Evolutionary conservation across 495 filamentous ascomycete species (phyloP), one percentile per base, ranked within the genome.

Genomic region (Filosporella fistucella): DNA sequence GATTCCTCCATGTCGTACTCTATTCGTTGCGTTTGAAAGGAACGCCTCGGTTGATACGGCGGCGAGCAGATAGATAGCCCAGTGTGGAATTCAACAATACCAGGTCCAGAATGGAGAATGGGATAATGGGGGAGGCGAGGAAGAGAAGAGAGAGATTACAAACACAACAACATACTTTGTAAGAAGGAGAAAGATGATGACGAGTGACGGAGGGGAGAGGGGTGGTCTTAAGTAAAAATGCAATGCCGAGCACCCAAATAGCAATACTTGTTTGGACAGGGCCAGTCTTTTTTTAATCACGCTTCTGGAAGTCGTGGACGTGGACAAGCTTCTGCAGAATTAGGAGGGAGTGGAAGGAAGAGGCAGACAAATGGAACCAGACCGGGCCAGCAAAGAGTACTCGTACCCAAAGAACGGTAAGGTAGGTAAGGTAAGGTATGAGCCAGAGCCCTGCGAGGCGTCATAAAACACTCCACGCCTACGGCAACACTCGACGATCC

Each of bases 201-300:
- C 23, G 4, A 22, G 42, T 7, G 42, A 20, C 2, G 28, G 18
- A 35, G 23, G 40, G 20, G 39, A 42, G 18, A 26, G 41, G 42
- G 42, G 38, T 26, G 28, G 32, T 29, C 34, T 47, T 45, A 49
- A 36, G 40, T 39, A 51, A 39, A 46, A 43, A n/a, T n/a, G 18
- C 35, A 55, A 55, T 54, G 51, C 51, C 51, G 51, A 40, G 51
- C 45, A 43, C 13, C 44, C 26, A 47, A 24, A 47, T 54, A 17
- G 25, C 28, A 45, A 20, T 9, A 25, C 33, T 25, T 40, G 42
- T 40, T 33, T 45, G 32, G 51, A 38, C 45, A 49, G 51, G 45
- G 45, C 51, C 51, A 54, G 33, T 54, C 51, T 43, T 37, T 42
- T 52, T 54, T 54, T 45, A 54, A 54, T 54, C 51, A 54, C 51